phyloP scores from a whole-genome alignment of 2,329 filamentous ascomycete species.

The Hypoxylon rubiginosum region DNA sequence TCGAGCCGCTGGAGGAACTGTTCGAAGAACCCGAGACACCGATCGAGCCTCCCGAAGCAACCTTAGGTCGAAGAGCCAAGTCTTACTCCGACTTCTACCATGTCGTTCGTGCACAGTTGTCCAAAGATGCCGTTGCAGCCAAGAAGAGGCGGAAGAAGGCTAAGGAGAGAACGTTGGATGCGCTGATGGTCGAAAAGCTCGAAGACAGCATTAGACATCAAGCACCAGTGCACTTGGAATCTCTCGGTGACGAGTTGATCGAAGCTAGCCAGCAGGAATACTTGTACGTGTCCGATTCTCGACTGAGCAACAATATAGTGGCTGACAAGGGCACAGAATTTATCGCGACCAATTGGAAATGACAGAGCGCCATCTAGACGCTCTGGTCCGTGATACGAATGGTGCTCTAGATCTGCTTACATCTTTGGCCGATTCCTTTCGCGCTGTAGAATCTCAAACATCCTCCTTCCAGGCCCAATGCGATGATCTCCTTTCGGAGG shows the following conservation, averaged over 20 bases:
- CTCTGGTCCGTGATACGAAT: slow-evolving; percentile 81
- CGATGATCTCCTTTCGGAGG: slow-evolving; percentile 86
- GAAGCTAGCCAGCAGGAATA: slow-evolving; percentile 89
- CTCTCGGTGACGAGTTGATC: slow-evolving; percentile 77
- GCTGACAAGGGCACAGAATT: slow-evolving; percentile 63
- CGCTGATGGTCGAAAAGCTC: slow-evolving; percentile 58
- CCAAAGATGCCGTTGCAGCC: slow-evolving; percentile 61
- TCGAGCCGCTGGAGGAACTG: slow-evolving; percentile 69
- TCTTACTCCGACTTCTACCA: slow-evolving; percentile 85
- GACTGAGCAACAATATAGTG: slow-evolving; percentile 7
- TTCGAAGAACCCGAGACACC: slow-evolving; percentile 68
- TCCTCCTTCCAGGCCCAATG: slow-evolving; percentile 94
- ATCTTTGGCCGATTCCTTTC: slow-evolving; percentile 86
- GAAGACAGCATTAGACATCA: slow-evolving; percentile 42
- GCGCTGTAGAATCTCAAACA: slow-evolving; percentile 88
- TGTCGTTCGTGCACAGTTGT: slow-evolving; percentile 69
- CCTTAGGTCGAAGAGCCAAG: slow-evolving; percentile 74
- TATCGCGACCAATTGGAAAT: slow-evolving; percentile 86
- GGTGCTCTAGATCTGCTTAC: slow-evolving; percentile 81
- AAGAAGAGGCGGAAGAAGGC: slow-evolving; percentile 58
- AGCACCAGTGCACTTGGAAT: slow-evolving; percentile 59
- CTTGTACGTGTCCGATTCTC: slow-evolving; percentile 66
- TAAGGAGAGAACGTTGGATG: slow-evolving; percentile 64
- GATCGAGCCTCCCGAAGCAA: slow-evolving; percentile 75
- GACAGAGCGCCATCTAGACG: slow-evolving; percentile 85